Base-by-base conservation (phyloP, 306 rosid species). In the Rosa multiflora region DNA sequence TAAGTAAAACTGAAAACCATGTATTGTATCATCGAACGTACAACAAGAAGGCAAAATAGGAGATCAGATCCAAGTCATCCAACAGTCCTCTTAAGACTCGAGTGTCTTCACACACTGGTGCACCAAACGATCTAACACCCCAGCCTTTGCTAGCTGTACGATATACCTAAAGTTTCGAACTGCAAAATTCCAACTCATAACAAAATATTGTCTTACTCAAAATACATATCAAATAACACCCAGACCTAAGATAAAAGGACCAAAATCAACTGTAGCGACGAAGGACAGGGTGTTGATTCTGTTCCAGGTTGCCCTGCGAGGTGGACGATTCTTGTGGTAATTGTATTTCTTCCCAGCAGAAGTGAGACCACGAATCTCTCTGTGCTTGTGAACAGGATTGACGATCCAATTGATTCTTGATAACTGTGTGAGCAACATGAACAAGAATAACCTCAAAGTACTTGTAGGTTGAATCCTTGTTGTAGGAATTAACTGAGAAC, bases 331-430 rank as follows among this genome's bases (percentile, higher is more conserved):
- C 85, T 94, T 91, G 92, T 89, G 94, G 88, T 90, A 43, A 4
- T 97, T 90, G 89, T 88, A 91, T 12, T 84, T 83, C 89, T 91
- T 91, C 3, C 98, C 98, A 5, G 98, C 98, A 68, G 98, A 91
- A 6, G 98, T 94, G 74, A 87, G 91, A 0, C 98, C 98, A 12
- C 98, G 88, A 21, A 91, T 84, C 88, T 91, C 98, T 81, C 98
- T 90, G 72, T 90, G 98, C 76, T 90, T 94, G 85, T 94, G 98
- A 4, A 90, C 96, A 2, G 97, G 92, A 14, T 89, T 87, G 84
- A 86, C 84, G n/a, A 91, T 85, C 98, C 98, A 94, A 59, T 89
- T 91, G 85, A 94, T 90, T 72, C 98, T 92, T 85, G 56, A 94
- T 75, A 95, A 95, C 97, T 70, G 76, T 40, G 63, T 91, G 98